Base-by-base conservation (phyloP, 192 early-diverging fungal species). In the Spizellomyces sp. region DNA sequence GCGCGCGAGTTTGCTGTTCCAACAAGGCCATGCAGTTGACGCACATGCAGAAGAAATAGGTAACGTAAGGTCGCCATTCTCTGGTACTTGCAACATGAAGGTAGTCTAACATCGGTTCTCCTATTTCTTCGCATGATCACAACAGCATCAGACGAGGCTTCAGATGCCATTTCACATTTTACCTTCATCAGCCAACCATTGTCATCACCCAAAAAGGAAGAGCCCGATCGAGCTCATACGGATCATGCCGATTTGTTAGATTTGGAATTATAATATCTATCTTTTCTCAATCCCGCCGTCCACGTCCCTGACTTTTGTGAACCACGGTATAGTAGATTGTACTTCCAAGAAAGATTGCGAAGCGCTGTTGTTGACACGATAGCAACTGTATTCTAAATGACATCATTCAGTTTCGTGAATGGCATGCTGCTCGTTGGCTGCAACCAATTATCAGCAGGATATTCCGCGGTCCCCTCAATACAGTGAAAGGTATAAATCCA, bases 401-500 rank as follows among this genome's bases (percentile, higher is more conserved):
- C 61, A n/a, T 69, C 66, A 45, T 45, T 75, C 62, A 81, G 45
- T 56, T 66, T 75, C 2, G 77, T 79, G 59, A 81, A 81, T 12
- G 80, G 78, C 65, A 52, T 74, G 42, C 21, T 63, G 5, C 62
- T 41, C 14, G 79, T 75, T 22, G 75, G 64, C 44, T 74, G 73
- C 10, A 77, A 54, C 95, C 95, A 97, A 77, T 98, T 98, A 65
- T 90, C 85, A 15, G 68, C 73, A 46, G 90, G 87, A 62, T 98
- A 96, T 15, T 77, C 52, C 8, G 81, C 83, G 1, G 73, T 50
- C 6, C 93, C 93, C 48, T 98, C 96, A 74, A 98, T 90, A 19
- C 90, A 84, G 77, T 98, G 96, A 85, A 98, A 98, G 0, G 96
- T 98, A 76, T 98, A 98, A 57, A 96, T 95, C 77, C 85, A 95